Base-by-base conservation (phyloP, 371 early-diverging fungal genomes). In the Mortierella sp. region DNA sequence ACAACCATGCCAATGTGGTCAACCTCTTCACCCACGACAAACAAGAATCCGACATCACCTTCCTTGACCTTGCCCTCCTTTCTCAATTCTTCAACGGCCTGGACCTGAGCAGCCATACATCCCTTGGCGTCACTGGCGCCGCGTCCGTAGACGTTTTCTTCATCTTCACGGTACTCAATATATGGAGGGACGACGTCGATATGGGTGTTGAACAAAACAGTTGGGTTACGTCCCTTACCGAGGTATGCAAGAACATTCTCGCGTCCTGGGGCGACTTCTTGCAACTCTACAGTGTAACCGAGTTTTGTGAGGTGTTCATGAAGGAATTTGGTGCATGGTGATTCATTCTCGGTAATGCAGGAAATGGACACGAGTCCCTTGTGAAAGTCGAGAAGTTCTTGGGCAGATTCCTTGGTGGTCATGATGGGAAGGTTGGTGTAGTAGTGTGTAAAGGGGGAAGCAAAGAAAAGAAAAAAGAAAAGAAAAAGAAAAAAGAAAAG, bases 91-190 rank as follows among this genome's bases (percentile, higher is more conserved):
- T 84, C 77, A 1, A 85, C 82, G 1, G 87, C 87, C 45, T 77
- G 73, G 9, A 87, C 77, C 53, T 87, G 87, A 38, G 84, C 82
- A 0, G 87, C 87, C 67, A 87, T 79, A 43, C 64, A 75, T 15
- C 85, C 87, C 63, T 87, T 87, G n/a, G 87, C 87, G 64, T 87
- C 87, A 43, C 83, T 83, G 28, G 81, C 70, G 0, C 87, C 87
- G 15, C 87, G 86, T 16, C 87, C 87, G 53, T 86, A 87, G 21
- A 87, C 77, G 45, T 83, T 83, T 65, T 84, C 83, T 11, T 83
- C 82, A 45, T 86, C 86, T 58, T 87, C 87, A 13, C 79, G 71
- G 58, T 72, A 85, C 50, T 76, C 77, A 64, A 86, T 76, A 48
- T 84, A 84, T 4, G 87, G 87, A 0, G 87, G 87, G 15, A 87